Percentiles rank a stretch among this genome's conserved stretches.
Conservation (phyloP, 1,284 basidiomycete genomes). For the Tilletia caries region DNA sequence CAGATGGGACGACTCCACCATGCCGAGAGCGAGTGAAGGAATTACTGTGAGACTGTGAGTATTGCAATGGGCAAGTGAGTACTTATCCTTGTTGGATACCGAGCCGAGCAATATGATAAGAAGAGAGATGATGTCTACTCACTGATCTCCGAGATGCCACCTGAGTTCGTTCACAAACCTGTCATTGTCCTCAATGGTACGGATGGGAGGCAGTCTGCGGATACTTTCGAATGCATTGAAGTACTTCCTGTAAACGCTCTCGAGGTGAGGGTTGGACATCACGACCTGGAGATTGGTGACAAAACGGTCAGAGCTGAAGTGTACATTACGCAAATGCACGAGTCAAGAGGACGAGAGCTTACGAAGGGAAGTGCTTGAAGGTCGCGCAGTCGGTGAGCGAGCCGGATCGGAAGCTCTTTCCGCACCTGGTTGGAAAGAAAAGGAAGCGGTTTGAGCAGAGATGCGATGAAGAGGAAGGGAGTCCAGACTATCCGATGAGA, state of each 20-base stretch:
- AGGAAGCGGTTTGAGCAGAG: neutral
- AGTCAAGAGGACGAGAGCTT: neutral
- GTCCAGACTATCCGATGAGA: too few relatives aligned
- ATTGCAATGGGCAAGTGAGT: slow-evolving; percentile 57
- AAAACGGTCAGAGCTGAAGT: too few relatives aligned
- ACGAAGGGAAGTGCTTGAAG: slow-evolving; percentile 80
- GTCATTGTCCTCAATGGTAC: slow-evolving; percentile 71
- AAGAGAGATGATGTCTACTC: slow-evolving; percentile 49
- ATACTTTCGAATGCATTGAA: slow-evolving; percentile 61
- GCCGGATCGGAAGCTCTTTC: slow-evolving; percentile 78
- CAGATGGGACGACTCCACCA: slow-evolving; percentile 64
- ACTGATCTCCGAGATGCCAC: slow-evolving; percentile 73
- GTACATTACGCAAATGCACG: too few relatives aligned
- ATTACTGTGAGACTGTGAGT: slow-evolving; percentile 31
- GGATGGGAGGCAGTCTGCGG: slow-evolving; percentile 71
- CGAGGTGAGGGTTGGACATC: slow-evolving; percentile 78
- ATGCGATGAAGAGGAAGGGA: too few relatives aligned
- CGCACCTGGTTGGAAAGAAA: slow-evolving; percentile 64
- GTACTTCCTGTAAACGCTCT: slow-evolving; percentile 71
- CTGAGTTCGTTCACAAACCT: slow-evolving; percentile 71
- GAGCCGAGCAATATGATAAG: slow-evolving; percentile 26
- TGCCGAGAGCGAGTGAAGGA: slow-evolving; percentile 44
- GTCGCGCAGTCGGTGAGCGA: slow-evolving; percentile 81
- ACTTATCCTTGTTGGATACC: slow-evolving; percentile 61
- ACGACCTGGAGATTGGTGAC: slow-evolving; percentile 56